Evolutionary conservation across 805 yeast species (phyloP).

Genomic region (Peterozyma toletana): DNA sequence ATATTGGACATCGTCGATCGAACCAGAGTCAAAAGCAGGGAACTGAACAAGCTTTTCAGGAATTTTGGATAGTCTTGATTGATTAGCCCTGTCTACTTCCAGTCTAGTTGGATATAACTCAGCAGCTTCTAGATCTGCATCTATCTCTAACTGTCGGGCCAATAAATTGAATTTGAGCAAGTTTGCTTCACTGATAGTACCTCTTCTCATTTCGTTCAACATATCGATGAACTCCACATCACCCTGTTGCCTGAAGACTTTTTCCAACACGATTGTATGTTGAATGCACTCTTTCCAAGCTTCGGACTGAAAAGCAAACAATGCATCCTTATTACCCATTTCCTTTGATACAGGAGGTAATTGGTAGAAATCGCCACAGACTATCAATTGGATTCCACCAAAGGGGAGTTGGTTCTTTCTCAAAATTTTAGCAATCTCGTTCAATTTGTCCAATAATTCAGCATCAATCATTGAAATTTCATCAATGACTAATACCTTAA

Average conservation of each 20-base stretch:
- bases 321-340: slow-evolving; percentile 17
- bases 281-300: slow-evolving; percentile 57
- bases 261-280: slow-evolving; percentile 49
- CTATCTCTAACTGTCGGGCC: slow-evolving; percentile 39
- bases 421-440: slow-evolving; percentile 48
- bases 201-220: slow-evolving; percentile 71
- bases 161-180: slow-evolving; percentile 42
- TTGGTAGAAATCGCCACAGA: slow-evolving; percentile 80
- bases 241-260: slow-evolving; percentile 72
- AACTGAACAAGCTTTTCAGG: slow-evolving; percentile 36
- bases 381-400: slow-evolving; percentile 74
- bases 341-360: slow-evolving; percentile 62
- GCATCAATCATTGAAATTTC: slow-evolving; percentile 82
- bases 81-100: slow-evolving; percentile 67
- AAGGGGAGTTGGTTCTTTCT: slow-evolving; percentile 46
- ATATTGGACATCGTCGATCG: slow-evolving; percentile 27
- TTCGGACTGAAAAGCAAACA: slow-evolving; percentile 58
- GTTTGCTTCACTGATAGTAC: slow-evolving; percentile 43
- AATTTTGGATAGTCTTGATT: slow-evolving; percentile 35
- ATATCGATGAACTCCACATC: slow-evolving; percentile 63
- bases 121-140: slow-evolving; percentile 63
- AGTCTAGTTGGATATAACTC: slow-evolving; percentile 65
- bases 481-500: slow-evolving; percentile 62
- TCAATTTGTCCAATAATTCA: slow-evolving; percentile 53
- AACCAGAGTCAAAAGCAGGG: slow-evolving; percentile 51